Evolutionary conservation across 2,329 filamentous ascomycete species (phyloP).

Genomic region (Hypoxylon sp.): DNA sequence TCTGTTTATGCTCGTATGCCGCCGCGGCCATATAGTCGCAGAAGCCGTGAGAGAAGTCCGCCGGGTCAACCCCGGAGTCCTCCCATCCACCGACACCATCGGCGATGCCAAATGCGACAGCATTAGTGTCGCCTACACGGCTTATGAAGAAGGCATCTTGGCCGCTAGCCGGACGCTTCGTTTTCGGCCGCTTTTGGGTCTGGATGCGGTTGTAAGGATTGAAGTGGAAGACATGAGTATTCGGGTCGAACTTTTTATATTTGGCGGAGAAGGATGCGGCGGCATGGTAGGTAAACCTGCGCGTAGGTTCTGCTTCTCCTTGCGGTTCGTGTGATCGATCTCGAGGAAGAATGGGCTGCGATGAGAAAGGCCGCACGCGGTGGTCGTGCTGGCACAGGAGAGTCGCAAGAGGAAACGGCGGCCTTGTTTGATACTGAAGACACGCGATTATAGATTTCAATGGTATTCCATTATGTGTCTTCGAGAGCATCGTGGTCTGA

Average conservation of each 20-base stretch:
- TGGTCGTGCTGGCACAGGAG: conserved; percentile 27
- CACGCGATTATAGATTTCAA: conserved; percentile 43
- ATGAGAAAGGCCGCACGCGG: conserved; percentile 44
- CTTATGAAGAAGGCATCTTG: conserved; percentile 97
- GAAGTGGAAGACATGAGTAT: conserved; percentile 79
- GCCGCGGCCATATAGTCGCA: conserved; percentile 92
- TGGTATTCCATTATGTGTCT: conserved; percentile 40
- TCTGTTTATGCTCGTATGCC: conserved; percentile 68
- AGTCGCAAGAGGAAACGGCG: conserved; percentile 20
- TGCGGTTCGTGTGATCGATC: conserved; percentile 44
- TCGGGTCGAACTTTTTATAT: conserved; percentile 74
- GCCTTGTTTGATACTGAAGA: conserved; percentile 35
- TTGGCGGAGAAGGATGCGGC: conserved; percentile 83
- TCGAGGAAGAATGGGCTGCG: conserved; percentile 41
- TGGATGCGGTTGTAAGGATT: conserved; percentile 72
- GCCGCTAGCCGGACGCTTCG: conserved; percentile 79
- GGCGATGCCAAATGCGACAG: conserved; percentile 87
- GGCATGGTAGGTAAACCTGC: conserved; percentile 73
- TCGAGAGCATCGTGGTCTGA: conserved; percentile 48
- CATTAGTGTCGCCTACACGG: conserved; percentile 76
- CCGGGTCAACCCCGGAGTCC: conserved; percentile 91
- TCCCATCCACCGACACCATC: conserved; percentile 97
- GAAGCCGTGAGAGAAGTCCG: conserved; percentile 93
- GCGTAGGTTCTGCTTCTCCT: conserved; percentile 40
- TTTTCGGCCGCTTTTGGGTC: conserved; percentile 65